Base-by-base conservation (phyloP, 495 filamentous ascomycete species). In the Talaromyces thailandensis region DNA sequence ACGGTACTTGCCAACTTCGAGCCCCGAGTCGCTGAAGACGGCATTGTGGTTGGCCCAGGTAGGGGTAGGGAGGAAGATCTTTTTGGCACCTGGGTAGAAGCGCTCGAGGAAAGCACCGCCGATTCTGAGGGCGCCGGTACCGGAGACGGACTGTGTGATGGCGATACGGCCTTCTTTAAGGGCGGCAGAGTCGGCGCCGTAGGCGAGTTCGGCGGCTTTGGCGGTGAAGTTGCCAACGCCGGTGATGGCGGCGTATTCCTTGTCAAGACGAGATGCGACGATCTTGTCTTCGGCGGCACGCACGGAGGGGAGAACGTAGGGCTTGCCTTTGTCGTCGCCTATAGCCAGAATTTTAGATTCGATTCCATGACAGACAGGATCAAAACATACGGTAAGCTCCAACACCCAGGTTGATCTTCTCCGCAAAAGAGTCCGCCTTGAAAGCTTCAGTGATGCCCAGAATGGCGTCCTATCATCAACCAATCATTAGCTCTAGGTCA, bases 1-100 rank as follows among this genome's bases (percentile, higher is more conserved):
- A 67, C 90, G 82, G 82, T 98, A 98, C 79, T 90, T 90, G 76
- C 90, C 87, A 56, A 96, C 91, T 77, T 91, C 84, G 60, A 98
- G 82, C 37, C 90, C 88, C 21, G 90, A 90, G 77, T 98, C 94
- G 75, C 85, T 88, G 86, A 98, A 97, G 71, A 98, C 90, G 64
- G 93, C 92, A 68, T 84, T 88, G 81, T 98, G 94, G 83, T 98
- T 98, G 70, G 94, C 94, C 94, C 94, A 98, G 75, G 91, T 96
- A 26, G 94, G 94, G 61, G 81, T 92, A 32, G 94, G 94, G 68
- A 98, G 88, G 81, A 96, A 97, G 78, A 98, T 88, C 71, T 86
- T 91, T 87, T 96, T 98, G 63, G 82, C 83, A 72, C 86, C 81
- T 31, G 94, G 93, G 81, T 88, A 97, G 84, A 89, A 92, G 64